Conservation (phyloP, 2,329 filamentous ascomycete genomes). For the Fusarium sp. region DNA sequence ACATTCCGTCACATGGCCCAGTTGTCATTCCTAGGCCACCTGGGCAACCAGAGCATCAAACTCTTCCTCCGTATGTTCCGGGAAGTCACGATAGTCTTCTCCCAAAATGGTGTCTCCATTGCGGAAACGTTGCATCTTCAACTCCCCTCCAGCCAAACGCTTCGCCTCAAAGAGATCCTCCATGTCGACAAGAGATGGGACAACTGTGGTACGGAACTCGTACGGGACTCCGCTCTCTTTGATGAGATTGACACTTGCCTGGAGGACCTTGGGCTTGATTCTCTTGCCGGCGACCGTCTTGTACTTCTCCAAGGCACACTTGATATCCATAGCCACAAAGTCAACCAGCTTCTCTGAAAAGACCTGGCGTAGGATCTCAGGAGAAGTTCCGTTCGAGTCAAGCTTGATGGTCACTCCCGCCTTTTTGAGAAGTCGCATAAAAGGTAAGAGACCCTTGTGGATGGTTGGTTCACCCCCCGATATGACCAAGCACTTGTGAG, state of each 20-base stretch:
- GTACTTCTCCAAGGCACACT: conserved; percentile 40
- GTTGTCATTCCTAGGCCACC: conserved; percentile 9
- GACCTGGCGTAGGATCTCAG: not conserved
- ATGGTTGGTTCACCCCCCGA: conserved; percentile 42
- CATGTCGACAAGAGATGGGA: conserved; percentile 34
- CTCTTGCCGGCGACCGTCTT: conserved; percentile 34
- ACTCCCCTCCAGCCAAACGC: conserved; percentile 30
- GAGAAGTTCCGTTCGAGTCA: conserved; percentile 37
- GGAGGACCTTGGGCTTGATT: conserved; percentile 25
- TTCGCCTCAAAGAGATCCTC: conserved; percentile 42
- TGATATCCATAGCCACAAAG: conserved; percentile 43
- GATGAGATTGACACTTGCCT: conserved; percentile 34
- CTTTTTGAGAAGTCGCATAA: conserved; percentile 29
- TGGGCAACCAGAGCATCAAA: conserved; percentile 32
- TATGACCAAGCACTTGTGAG: conserved; percentile 37
- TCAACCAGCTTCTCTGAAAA: conserved; percentile 28
- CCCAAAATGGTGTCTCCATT: conserved; percentile 24
- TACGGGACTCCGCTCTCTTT: conserved; percentile 33
- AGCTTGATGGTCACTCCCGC: conserved; percentile 32
- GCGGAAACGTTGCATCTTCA: conserved; percentile 38
- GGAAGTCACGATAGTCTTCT: conserved; percentile 5
- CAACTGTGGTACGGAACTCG: conserved; percentile 40
- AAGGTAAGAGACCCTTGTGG: conserved; percentile 35
- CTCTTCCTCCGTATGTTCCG: conserved; percentile 37
- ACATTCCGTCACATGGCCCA: not conserved